Evolutionary conservation across 1,284 basidiomycete species (phyloP), one percentile per base, ranked within the genome.

Genomic region (Cronartium quercuum): DNA sequence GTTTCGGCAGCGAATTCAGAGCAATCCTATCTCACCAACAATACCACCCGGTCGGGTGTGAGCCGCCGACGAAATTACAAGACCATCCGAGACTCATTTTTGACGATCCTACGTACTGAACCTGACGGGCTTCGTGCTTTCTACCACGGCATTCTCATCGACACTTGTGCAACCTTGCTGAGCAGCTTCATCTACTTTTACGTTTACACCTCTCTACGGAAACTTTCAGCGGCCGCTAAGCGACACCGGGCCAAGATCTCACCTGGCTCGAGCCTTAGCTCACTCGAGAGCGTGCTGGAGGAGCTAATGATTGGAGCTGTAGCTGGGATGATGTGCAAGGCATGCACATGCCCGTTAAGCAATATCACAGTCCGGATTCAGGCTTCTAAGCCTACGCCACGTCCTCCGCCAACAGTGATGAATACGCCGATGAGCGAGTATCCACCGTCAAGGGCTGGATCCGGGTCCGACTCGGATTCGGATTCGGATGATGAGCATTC

Each of bases 361-460:
- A 84, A 84, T 67, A 82, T 85, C 34, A 83, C 83, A 7, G 83
- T 84, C 0, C 76, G 84, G 12, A 82, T 83, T 76, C 84, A 84
- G 78, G 81, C 84, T 6, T 78, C 74, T 7, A 37, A 38, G 10
- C 37, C 67, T 51, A 51, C 47, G 21, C 47, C 47, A 51, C 3
- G 47, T 18, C 47, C 47, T 13, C 3, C 5, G 60, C 71, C 10
- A 70, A 69, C 42, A 41, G 44, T 6, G 40, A 66, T 41, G 62
- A 73, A 47, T 78, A 73, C 0, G 76, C 78, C 1, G 76, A 77
- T 51, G 69, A 77, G 24, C 57, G 76, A 44, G 78, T 4, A 51
- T 51, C 47, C 47, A 51, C 47, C 47, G 15, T 51, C 47, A 13
- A 51, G 15, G 4, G 21, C 21, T 21, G 47, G 47, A 5, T 51